Evolutionary conservation across 306 rosid species (phyloP).

Genomic region (Cicer chorassanicum): DNA sequence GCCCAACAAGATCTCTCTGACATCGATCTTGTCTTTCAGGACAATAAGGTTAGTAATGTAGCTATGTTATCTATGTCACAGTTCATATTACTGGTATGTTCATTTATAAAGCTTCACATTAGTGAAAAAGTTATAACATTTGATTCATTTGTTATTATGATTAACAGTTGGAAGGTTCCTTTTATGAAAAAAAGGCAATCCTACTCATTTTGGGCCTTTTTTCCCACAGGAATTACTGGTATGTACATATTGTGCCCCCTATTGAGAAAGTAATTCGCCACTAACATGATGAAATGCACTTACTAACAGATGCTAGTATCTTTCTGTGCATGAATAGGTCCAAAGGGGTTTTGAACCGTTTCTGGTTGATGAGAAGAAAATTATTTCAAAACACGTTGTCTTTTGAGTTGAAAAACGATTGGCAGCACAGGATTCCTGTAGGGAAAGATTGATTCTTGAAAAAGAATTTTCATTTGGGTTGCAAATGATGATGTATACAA

Average conservation of each 20-base stretch:
- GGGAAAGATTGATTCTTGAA: conserved; percentile 67
- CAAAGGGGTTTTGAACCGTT: conserved; percentile 97
- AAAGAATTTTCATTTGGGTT: conserved; percentile 32
- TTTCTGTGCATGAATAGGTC: conserved; percentile 61
- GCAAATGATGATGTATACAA: conserved; percentile 49
- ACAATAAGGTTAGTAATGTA: conserved; percentile 63
- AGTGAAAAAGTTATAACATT: conserved; percentile 27
- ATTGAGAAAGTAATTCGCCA: conserved; percentile 24
- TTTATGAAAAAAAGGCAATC: conserved; percentile 65
- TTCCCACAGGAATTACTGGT: conserved; percentile 82
- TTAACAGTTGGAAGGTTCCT: conserved; percentile 84
- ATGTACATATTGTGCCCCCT: neutral
- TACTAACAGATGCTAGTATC: neutral
- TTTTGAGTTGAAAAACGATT: conserved; percentile 97
- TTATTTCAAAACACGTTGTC: conserved; percentile 70
- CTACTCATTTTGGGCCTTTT: conserved; percentile 87
- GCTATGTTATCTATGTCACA: conserved; percentile 14
- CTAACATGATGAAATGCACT: conserved; percentile 6
- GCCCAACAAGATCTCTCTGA: conserved; percentile 73
- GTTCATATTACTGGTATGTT: neutral
- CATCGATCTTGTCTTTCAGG: conserved; percentile 66
- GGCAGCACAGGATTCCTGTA: conserved; percentile 96
- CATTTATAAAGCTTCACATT: neutral
- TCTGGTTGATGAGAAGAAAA: conserved; percentile 86
- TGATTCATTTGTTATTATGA: conserved; percentile 21